Evolutionary conservation across 345 rosid genomes (phyloP), one percentile per base, ranked within the genome.

Genomic region (Sisymbrium irio): DNA sequence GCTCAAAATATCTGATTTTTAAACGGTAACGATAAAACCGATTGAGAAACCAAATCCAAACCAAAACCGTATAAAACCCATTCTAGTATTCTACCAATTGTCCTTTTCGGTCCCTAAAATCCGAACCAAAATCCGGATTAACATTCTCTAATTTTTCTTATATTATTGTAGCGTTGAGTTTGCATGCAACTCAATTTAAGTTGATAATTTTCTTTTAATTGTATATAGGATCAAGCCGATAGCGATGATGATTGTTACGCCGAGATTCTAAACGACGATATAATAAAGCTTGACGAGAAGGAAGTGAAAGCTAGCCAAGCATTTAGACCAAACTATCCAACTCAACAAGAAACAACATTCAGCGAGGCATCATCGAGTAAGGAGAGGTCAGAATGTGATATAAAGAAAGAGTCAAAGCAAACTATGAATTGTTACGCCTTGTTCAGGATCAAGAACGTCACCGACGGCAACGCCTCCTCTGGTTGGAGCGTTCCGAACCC

Each of bases 261-360:
- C 5, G 97, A 91, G 56, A 89, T 91, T 74, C 61, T 91, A 33
- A 88, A 91, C 5, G 95, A 91, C 51, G 98, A 91, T 58, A 91
- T 91, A 69, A 81, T 89, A 79, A 76, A 82, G 13, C 88, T 94
- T 1, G 96, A 91, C 9, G 88, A 86, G 42, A 72, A 49, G 22
- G 76, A 72, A 32, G 0, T 71, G 18, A 77, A 70, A 70, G 76
- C 76, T 17, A 77, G 15, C 61, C 76, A 77, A 28, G 36, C 80
- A n/a, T 49, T 47, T 56, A 53, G 61, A 63, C 32, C 67, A 46
- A 39, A 41, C 32, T 3, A 68, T 63, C 72, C 35, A 19, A 77
- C 71, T 37, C 76, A 47, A 18, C 76, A 70, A 57, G 28, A 76
- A 44, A 18, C 71, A 37, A 25, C 55, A 69, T 6, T 27, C 15